Evolutionary conservation across 306 rosid species (phyloP), one percentile per base, ranked within the genome.

Genomic region (Geum urbanum): DNA sequence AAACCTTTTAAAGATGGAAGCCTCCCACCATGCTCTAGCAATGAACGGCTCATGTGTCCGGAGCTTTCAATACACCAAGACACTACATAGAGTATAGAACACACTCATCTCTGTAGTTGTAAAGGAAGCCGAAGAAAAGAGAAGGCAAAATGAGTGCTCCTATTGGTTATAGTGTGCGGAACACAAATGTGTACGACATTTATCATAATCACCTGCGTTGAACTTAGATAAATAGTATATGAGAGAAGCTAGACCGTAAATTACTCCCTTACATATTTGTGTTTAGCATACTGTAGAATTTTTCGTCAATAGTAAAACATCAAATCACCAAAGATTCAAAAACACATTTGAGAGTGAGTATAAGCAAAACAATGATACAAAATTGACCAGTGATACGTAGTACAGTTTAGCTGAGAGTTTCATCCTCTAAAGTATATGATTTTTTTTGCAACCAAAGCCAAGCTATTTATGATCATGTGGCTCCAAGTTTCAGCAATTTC

Each of bases 1-100:
- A 60, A 60, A 43, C 65, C 80, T 67, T 75, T 61, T 4, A 71
- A 77, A 68, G 76, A 75, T 55, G 77, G 75, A 51, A 72, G 48
- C 72, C 68, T 68, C 55, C 51, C 59, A 66, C 48, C 80, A 60
- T 70, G 72, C 76, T 51, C n/a, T 48, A 2, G 37, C 37, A 32
- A 32, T 32, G 37, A 32, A 32, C 37, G 37, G 37, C 37, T 8
- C 57, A 3, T 1, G 5, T 52, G 0, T 52, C 0, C 12, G 0
- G 2, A 52, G 12, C 19, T 52, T 52, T 6, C 2, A 52, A 0
- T 52, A 18, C 6, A 2, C 9, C 0, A 18, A 2, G 8, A 0
- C 57, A 18, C 27, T 52, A 52, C 37, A 32, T 7, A 1, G 5
- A 18, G 20, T 0, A 49, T 14, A 48, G 15, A 12, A 0, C 2